Conservation (phyloP, 192 early-diverging fungal species). For the Coemansia biformis region DNA sequence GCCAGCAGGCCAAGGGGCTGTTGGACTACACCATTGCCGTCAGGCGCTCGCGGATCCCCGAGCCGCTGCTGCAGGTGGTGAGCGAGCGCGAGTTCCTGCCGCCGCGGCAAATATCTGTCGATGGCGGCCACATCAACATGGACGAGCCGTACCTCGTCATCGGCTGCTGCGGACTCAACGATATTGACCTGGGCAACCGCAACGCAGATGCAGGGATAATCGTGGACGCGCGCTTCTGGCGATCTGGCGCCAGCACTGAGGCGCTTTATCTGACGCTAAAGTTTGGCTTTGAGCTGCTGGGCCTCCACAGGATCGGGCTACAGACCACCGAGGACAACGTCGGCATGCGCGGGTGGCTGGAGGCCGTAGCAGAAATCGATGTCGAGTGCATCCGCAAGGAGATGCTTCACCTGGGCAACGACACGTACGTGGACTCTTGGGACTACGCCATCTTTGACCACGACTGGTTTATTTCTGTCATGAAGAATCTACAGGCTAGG, state of each 20-base stretch:
- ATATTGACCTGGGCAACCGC: conserved; percentile 21
- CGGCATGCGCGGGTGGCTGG: conserved; percentile 48
- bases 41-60: conserved; percentile 28
- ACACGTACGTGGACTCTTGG: conserved; percentile 34
- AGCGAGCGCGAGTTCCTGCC: conserved; percentile 22
- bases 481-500: conserved; percentile 13
- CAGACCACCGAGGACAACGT: conserved; percentile 25
- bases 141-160: conserved; percentile 38
- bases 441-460: conserved; percentile 41
- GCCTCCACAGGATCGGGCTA: conserved; percentile 36
- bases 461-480: conserved; percentile 19
- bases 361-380: conserved; percentile 20
- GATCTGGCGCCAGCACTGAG: conserved; percentile 26
- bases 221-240: conserved; percentile 42
- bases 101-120: conserved; percentile 15
- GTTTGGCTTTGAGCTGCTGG: conserved; percentile 32
- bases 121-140: conserved; percentile 20
- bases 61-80: conserved; percentile 7
- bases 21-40: conserved; percentile 33
- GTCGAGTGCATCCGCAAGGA: conserved; percentile 40
- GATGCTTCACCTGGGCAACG: conserved; percentile 23
- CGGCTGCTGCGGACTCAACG: conserved; percentile 37
- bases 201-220: conserved; percentile 34
- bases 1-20: conserved; percentile 22
- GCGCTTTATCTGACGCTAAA: conserved; percentile 35